These are phyloP conservation scores for Cladorrhinum samala DNA, from an alignment of 495 filamentous ascomycete genomes.

Conservation along the genomic window DNA sequence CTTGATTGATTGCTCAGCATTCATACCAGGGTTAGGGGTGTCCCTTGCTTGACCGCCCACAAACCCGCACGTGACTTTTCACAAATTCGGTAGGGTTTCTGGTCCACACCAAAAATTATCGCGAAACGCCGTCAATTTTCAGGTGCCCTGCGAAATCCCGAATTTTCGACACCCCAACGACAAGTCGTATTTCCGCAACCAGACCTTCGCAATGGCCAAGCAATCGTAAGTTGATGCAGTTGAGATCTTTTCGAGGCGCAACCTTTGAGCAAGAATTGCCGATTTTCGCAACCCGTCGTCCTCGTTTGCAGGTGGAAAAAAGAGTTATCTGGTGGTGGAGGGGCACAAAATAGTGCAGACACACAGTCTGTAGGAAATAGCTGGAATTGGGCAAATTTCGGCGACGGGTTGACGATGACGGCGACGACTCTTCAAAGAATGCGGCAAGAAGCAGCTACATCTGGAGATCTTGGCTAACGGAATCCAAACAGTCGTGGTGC, in stretches of 20 bases:
- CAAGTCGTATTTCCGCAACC: constrained; percentile 31
- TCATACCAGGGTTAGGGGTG: constrained; percentile 17
- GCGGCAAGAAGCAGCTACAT: background rate
- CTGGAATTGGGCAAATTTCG: background rate
- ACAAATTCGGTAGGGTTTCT: constrained; percentile 31
- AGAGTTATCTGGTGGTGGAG: background rate
- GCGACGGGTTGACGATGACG: background rate
- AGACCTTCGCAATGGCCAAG: constrained; percentile 46
- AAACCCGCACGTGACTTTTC: constrained; percentile 23
- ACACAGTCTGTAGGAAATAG: background rate
- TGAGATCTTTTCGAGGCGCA: background rate
- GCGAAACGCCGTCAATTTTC: constrained; percentile 25
- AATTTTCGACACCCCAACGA: constrained; percentile 32
- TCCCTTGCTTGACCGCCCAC: background rate
- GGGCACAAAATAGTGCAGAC: constrained; percentile 5
- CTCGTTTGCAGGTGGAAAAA: background rate
- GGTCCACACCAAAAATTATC: constrained; percentile 38
- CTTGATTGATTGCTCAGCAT: too few species aligned
- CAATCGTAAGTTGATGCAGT: constrained; percentile 36
- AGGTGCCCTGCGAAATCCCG: constrained; percentile 22
- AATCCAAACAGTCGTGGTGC: constrained; percentile 62
- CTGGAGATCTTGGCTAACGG: constrained; percentile 15
- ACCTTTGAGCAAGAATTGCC: constrained; percentile 2
- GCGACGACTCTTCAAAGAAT: background rate
- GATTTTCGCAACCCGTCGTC: constrained; percentile 3